These are phyloP conservation scores for Saturnispora dispora DNA, from an alignment of 805 yeast genomes.

Conservation along the genomic window DNA sequence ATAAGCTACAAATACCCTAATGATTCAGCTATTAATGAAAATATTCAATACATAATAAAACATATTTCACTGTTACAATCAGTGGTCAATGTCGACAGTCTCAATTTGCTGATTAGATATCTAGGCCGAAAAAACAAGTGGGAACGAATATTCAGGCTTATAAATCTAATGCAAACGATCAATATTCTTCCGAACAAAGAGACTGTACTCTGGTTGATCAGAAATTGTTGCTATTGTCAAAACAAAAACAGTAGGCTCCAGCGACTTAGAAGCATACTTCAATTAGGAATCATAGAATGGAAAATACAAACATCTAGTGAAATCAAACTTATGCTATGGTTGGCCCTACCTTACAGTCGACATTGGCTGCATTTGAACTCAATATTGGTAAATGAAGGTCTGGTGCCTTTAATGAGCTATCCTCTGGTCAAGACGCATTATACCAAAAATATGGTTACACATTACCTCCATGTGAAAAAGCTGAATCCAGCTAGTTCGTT, in stretches of 20 bases:
- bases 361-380: constrained; percentile 3
- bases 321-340: constrained; percentile 6
- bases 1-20: not conserved
- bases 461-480: not conserved
- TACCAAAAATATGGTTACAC: not conserved
- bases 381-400: constrained; percentile 1
- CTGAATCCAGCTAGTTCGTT: not conserved
- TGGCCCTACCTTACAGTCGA: constrained; percentile 1
- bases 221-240: not conserved
- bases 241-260: not conserved
- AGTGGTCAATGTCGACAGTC: not conserved
- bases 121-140: constrained; percentile 1
- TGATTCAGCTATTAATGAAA: not conserved
- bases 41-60: not conserved
- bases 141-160: not conserved
- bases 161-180: not conserved
- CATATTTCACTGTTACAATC: not conserved
- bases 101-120: constrained; percentile 3
- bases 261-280: not conserved
- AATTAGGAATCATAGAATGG: constrained; percentile 2
- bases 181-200: not conserved
- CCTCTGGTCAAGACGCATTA: not conserved
- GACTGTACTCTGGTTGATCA: constrained; percentile 3
- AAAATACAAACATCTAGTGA: constrained; percentile 1
- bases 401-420: not conserved